These are phyloP conservation scores for Russula abietina DNA, from an alignment of 768 basidiomycete species.

Conservation along the genomic window DNA sequence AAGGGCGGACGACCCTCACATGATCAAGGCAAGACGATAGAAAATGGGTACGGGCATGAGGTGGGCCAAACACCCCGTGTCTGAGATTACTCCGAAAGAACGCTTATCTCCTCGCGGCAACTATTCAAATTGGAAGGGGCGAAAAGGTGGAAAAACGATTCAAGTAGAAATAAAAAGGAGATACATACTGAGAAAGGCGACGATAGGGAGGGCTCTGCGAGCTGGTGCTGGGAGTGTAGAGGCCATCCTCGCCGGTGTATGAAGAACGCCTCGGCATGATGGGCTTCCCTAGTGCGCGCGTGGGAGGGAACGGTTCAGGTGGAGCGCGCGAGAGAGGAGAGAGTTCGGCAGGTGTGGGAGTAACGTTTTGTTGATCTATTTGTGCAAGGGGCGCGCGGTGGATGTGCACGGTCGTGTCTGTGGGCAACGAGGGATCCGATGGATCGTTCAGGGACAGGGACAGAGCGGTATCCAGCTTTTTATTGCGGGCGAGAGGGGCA, in stretches of 20 bases:
- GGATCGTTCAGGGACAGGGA: slow-evolving; percentile 6
- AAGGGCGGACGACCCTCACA: slow-evolving; percentile 6
- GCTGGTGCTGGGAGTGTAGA: neutral
- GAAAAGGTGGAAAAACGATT: neutral
- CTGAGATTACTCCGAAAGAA: slow-evolving; percentile 5
- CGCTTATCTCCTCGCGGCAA: slow-evolving; percentile 11
- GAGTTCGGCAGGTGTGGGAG: slow-evolving; percentile 6
- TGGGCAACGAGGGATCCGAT: slow-evolving; percentile 15
- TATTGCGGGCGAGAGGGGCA: neutral
- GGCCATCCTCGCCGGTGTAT: slow-evolving; percentile 18
- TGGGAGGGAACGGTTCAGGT: slow-evolving; percentile 6
- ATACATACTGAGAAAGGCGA: slow-evolving; percentile 22
- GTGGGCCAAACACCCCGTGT: slow-evolving; percentile 8
- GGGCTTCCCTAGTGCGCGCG: slow-evolving; percentile 13
- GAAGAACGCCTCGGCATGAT: slow-evolving; percentile 21
- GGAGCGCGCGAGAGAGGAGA: slow-evolving; percentile 8
- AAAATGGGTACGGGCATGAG: slow-evolving; percentile 9
- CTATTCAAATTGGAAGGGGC: slow-evolving; percentile 3
- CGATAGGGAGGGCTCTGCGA: slow-evolving; percentile 18
- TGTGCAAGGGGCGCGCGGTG: slow-evolving; percentile 24
- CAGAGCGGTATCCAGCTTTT: slow-evolving; percentile 15
- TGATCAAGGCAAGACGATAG: slow-evolving; percentile 9
- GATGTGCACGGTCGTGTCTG: slow-evolving; percentile 16
- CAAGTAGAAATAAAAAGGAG: neutral
- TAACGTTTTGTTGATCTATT: slow-evolving; percentile 22